Evolutionary conservation across 228 moss, liverwort and hornwort species (phyloP).

Genomic region (Sphagnum magellanicum): DNA sequence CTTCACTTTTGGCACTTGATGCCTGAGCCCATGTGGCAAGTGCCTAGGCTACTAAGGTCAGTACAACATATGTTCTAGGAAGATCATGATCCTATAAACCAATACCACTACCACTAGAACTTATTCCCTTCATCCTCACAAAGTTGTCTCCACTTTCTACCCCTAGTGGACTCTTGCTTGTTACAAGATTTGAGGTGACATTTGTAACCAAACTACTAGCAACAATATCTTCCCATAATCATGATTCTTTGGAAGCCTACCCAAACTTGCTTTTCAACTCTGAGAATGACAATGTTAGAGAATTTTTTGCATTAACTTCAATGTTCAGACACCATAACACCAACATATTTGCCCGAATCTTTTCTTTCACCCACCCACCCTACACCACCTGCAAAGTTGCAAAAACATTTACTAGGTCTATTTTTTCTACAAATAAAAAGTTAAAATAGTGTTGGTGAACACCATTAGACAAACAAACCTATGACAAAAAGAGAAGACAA

Average conservation of each 20-base stretch:
- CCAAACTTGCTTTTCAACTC: too few relatives aligned
- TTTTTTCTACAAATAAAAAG: conserved; percentile 67
- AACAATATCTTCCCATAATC: too few relatives aligned
- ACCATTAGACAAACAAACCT: too few relatives aligned
- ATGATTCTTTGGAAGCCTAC: too few relatives aligned
- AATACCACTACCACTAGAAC: conserved; percentile 43
- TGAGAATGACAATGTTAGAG: too few relatives aligned
- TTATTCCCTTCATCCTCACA: conserved; percentile 17
- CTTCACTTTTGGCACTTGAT: conserved; percentile 70
- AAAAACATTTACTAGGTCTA: conserved; percentile 81
- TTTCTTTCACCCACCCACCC: conserved; percentile 71
- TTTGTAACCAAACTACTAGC: conserved; percentile 15
- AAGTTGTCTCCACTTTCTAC: conserved; percentile 12
- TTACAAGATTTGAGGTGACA: conserved; percentile 1
- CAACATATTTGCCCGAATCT: too few relatives aligned
- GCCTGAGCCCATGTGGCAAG: conserved; percentile 90
- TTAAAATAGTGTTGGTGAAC: too few relatives aligned
- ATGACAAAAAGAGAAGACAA: too few relatives aligned
- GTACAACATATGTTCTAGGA: conserved; percentile 77
- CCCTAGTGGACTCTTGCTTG: conserved; percentile 16
- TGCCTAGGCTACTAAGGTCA: conserved; percentile 96
- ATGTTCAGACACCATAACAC: too few relatives aligned
- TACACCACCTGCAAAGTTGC: conserved; percentile 84
- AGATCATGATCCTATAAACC: conserved; percentile 99
- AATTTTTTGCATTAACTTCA: too few relatives aligned